Conservation (phyloP, 129 eudicot genomes). For the Centrapalus pauciflorus region DNA sequence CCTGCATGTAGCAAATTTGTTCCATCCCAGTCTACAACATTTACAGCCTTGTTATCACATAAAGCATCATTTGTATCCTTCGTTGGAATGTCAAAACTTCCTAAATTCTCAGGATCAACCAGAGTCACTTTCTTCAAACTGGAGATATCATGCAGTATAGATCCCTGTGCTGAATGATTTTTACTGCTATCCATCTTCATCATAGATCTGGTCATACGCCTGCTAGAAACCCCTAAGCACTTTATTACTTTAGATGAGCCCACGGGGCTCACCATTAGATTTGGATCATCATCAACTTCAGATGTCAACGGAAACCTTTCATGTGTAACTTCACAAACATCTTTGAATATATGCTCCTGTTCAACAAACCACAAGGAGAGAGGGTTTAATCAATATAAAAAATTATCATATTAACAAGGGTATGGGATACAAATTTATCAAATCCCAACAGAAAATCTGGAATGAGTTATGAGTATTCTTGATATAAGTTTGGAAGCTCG, state of each 20-base stretch:
- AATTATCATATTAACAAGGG: not conserved
- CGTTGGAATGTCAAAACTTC: slow-evolving; percentile 4
- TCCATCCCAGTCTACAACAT: slow-evolving; percentile 4
- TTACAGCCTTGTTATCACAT: not conserved
- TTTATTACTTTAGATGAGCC: not conserved
- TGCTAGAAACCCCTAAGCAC: slow-evolving; percentile 9
- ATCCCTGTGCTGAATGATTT: not conserved
- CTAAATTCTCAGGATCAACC: not conserved
- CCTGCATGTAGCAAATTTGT: not conserved
- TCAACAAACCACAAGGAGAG: not conserved
- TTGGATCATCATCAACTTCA: slow-evolving; percentile 12
- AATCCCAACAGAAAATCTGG: not conserved
- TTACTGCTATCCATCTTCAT: slow-evolving; percentile 5
- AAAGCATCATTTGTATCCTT: slow-evolving; percentile 4
- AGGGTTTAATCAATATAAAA: not conserved
- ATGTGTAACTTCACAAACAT: slow-evolving; percentile 11
- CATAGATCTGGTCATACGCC: slow-evolving; percentile 29
- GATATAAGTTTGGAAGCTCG: not conserved
- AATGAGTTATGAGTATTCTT: not conserved
- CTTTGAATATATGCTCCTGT: slow-evolving; percentile 15
- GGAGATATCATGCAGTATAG: not conserved
- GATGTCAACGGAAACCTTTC: slow-evolving; percentile 7
- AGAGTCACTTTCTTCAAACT: slow-evolving; percentile 3
- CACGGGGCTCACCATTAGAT: slow-evolving; percentile 4
- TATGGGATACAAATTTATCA: not conserved